A percentile compares a stretch with the other conserved stretches of the same genome.
These are phyloP conservation scores for Tilletiopsis washingtonensis DNA, from an alignment of 1,284 basidiomycete genomes.

Conservation along the genomic window DNA sequence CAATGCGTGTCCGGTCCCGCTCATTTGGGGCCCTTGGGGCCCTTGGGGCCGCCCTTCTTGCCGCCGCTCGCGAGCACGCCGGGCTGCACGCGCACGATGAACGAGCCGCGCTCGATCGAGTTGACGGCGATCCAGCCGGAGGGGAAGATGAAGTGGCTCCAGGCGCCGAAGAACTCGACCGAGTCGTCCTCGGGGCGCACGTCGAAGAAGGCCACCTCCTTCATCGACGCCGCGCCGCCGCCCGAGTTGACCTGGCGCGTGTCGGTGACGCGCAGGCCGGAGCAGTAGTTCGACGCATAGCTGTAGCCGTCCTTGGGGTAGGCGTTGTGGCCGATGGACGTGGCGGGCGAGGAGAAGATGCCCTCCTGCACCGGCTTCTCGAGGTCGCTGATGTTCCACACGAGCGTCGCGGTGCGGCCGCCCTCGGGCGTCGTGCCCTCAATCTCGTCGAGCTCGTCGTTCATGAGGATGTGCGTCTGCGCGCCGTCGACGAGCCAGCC, in stretches of 20 bases:
- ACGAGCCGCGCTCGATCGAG: slow-evolving; percentile 4
- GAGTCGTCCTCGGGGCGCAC: slow-evolving; percentile 3
- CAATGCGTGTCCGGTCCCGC: too few species aligned
- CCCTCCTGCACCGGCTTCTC: slow-evolving; percentile 1
- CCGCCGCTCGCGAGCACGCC: too few species aligned
- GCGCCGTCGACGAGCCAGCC: slow-evolving; percentile 2
- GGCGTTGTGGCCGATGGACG: slow-evolving; percentile 5
- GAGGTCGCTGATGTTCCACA: slow-evolving; percentile 1
- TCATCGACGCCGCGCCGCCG: slow-evolving; percentile 1
- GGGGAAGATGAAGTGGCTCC: neutral
- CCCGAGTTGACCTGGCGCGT: neutral
- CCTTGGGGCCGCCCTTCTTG: too few species aligned
- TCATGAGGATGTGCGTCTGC: neutral
- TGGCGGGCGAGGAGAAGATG: slow-evolving; percentile 2
- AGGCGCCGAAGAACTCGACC: slow-evolving; percentile 4
- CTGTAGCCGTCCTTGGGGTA: neutral
- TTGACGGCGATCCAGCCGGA: slow-evolving; percentile 1
- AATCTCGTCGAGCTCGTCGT: slow-evolving; percentile 5
- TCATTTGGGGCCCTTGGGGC: too few species aligned
- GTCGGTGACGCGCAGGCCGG: slow-evolving; percentile 1
- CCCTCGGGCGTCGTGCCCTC: neutral
- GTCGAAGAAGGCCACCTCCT: slow-evolving; percentile 3
- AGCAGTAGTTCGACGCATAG: slow-evolving; percentile 2
- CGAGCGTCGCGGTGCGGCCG: neutral
- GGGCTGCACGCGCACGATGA: too few species aligned